Evolutionary conservation across 192 early-diverging fungal genomes (phyloP).

Genomic region (Coemansia sp.): DNA sequence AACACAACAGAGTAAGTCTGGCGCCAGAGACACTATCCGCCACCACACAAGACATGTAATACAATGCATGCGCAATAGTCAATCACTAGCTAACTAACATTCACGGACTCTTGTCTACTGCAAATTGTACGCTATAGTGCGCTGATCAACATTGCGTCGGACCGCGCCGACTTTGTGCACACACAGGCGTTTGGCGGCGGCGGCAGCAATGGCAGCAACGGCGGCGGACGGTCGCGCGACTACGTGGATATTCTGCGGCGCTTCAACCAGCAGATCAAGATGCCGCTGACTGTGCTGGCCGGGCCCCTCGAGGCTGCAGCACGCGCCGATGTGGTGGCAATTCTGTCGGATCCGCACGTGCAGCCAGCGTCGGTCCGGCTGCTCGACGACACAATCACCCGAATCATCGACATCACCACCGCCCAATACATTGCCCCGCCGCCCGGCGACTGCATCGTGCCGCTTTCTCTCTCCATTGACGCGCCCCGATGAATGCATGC

Average conservation of each 20-base stretch:
- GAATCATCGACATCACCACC: conserved; percentile 33
- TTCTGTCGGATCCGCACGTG: conserved; percentile 26
- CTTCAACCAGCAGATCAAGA: conserved; percentile 48
- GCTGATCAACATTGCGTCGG: conserved; percentile 48
- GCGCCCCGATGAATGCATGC: not conserved
- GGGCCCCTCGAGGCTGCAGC: conserved; percentile 22
- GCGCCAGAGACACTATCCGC: no score
- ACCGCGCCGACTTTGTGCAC: conserved; percentile 28
- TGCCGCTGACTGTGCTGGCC: conserved; percentile 35
- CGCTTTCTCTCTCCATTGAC: conserved; percentile 26
- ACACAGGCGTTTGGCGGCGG: conserved; percentile 24
- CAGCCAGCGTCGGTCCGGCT: conserved; percentile 15
- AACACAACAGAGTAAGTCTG: conserved; percentile 42
- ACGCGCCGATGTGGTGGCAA: conserved; percentile 22
- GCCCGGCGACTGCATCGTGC: conserved; percentile 41
- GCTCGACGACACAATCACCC: conserved; percentile 25
- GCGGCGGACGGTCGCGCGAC: conserved; percentile 35
- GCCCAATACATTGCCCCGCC: conserved; percentile 21
- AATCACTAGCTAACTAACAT: not conserved
- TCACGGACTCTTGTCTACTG: not conserved
- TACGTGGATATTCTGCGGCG: conserved; percentile 37
- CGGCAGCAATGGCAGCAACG: not conserved
- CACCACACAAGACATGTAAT: no score
- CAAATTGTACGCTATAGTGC: conserved; percentile 14
- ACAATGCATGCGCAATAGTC: no score